Percentiles rank a stretch among this genome's conserved stretches.
Conservation (phyloP, 1,284 basidiomycete genomes). For the Meira nashicola region DNA sequence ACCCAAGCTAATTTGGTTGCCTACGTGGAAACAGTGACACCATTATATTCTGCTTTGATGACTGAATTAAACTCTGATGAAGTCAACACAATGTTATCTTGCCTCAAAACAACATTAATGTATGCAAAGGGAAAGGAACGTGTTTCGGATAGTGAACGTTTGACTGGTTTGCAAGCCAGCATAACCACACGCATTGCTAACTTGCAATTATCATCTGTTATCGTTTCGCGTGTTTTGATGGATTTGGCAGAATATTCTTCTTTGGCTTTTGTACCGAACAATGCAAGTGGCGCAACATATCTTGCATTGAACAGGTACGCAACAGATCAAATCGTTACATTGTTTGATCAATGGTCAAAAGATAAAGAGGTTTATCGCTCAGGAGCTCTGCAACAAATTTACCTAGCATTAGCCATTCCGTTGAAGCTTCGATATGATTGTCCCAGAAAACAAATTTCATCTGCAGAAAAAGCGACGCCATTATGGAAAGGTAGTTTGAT, state of each 20-base stretch:
- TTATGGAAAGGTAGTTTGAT: constrained; percentile 2
- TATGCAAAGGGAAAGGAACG: constrained; percentile 80
- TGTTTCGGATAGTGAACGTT: constrained; percentile 73
- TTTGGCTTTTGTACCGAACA: constrained; percentile 66
- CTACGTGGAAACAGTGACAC: constrained; percentile 66
- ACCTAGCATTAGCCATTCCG: constrained; percentile 65
- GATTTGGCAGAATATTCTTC: constrained; percentile 80
- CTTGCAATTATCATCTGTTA: constrained; percentile 59
- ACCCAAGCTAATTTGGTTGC: constrained; percentile 83
- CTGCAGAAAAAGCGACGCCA: background rate
- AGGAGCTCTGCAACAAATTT: constrained; percentile 73
- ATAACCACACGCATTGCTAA: constrained; percentile 68
- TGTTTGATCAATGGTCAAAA: constrained; percentile 68
- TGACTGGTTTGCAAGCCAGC: constrained; percentile 72
- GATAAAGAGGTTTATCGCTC: constrained; percentile 66
- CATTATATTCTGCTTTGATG: constrained; percentile 41
- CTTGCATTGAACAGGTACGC: background rate
- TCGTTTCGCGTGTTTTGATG: constrained; percentile 68
- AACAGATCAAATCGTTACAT: constrained; percentile 45
- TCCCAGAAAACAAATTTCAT: constrained; percentile 57
- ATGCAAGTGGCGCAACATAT: constrained; percentile 72
- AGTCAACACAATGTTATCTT: constrained; percentile 66
- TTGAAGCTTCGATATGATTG: constrained; percentile 93
- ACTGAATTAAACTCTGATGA: constrained; percentile 57
- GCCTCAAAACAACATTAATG: constrained; percentile 74